These are phyloP conservation scores for Halophytophthora batemanensis DNA, from an alignment of 352 stramenopile species.

Conservation along the genomic window DNA sequence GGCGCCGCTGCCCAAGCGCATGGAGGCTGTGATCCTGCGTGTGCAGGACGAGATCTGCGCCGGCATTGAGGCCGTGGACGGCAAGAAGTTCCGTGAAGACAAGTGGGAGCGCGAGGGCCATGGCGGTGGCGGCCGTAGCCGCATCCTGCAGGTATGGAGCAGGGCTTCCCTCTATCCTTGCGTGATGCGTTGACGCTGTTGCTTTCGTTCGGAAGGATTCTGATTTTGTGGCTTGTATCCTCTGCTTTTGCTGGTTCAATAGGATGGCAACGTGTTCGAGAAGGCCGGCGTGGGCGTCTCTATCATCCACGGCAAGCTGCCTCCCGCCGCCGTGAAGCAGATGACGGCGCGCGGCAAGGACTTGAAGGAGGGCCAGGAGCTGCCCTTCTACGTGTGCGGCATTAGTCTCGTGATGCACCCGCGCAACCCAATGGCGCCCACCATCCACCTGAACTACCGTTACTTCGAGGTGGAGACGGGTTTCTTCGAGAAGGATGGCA, in stretches of 20 bases:
- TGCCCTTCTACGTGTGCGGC: conserved; percentile 96
- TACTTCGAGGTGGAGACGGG: conserved; percentile 96
- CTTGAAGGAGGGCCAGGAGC: conserved; percentile 60
- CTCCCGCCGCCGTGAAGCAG: conserved; percentile 78
- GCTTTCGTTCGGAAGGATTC: too few relatives aligned
- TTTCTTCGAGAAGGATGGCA: conserved; percentile 73
- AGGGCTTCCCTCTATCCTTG: too few relatives aligned
- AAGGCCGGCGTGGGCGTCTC: conserved; percentile 98
- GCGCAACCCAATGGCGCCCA: conserved; percentile 92
- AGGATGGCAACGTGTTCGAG: conserved; percentile 95
- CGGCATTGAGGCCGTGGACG: conserved; percentile 90
- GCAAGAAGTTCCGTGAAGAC: conserved; percentile 94
- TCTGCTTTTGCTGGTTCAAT: too few relatives aligned
- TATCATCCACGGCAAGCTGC: conserved; percentile 96
- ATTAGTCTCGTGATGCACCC: conserved; percentile 98
- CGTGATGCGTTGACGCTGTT: too few relatives aligned
- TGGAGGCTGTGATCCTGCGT: conserved; percentile 78
- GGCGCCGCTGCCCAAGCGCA: conserved; percentile 67
- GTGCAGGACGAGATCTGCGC: conserved; percentile 86
- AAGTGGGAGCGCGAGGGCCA: conserved; percentile 93
- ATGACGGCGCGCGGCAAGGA: conserved; percentile 81
- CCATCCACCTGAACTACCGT: conserved; percentile 97
- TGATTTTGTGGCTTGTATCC: too few relatives aligned
- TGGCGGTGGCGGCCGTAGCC: conserved; percentile 92
- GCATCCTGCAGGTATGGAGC: conserved; percentile 87